These are phyloP conservation scores for Naganishia sp. DNA, from an alignment of 1,284 basidiomycete genomes.

Conservation along the genomic window DNA sequence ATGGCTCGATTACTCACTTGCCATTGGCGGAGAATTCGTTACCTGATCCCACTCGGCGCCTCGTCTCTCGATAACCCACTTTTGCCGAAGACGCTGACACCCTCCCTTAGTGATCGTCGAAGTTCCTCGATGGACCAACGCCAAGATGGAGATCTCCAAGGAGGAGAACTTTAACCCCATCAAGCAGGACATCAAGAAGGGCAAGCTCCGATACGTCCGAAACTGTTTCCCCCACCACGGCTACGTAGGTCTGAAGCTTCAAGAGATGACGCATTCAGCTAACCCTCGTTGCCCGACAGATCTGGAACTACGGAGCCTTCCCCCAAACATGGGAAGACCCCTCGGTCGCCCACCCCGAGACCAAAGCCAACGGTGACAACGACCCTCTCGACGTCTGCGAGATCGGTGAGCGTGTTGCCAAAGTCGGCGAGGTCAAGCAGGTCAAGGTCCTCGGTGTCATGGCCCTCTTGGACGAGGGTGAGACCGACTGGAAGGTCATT, in stretches of 20 bases:
- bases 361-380: slow-evolving; percentile 98
- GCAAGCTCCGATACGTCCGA: slow-evolving; percentile 93
- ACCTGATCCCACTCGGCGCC: slow-evolving; percentile 12
- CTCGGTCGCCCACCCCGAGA: slow-evolving; percentile 81
- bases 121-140: slow-evolving; percentile 99
- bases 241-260: slow-evolving; percentile 56
- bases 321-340: slow-evolving; percentile 99
- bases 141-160: slow-evolving; percentile 98
- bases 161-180: slow-evolving; percentile 98
- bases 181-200: slow-evolving; percentile 75
- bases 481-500: slow-evolving; percentile 98
- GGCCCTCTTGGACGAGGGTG: slow-evolving; percentile 96
- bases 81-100: background rate
- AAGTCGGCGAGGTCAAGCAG: slow-evolving; percentile 97
- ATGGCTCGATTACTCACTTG: slow-evolving; percentile 23
- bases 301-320: slow-evolving; percentile 99
- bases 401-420: slow-evolving; percentile 98
- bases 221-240: slow-evolving; percentile 99
- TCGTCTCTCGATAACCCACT: background rate
- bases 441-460: slow-evolving; percentile 99
- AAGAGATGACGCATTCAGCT: slow-evolving; percentile 33
- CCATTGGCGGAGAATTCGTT: slow-evolving; percentile 28
- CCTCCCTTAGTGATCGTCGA: slow-evolving; percentile 75
- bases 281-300: slow-evolving; percentile 51
- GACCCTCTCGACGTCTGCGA: slow-evolving; percentile 99